Evolutionary conservation across 768 basidiomycete genomes (phyloP), one percentile per base, ranked within the genome.

Genomic region (Albatrellus ellisii): DNA sequence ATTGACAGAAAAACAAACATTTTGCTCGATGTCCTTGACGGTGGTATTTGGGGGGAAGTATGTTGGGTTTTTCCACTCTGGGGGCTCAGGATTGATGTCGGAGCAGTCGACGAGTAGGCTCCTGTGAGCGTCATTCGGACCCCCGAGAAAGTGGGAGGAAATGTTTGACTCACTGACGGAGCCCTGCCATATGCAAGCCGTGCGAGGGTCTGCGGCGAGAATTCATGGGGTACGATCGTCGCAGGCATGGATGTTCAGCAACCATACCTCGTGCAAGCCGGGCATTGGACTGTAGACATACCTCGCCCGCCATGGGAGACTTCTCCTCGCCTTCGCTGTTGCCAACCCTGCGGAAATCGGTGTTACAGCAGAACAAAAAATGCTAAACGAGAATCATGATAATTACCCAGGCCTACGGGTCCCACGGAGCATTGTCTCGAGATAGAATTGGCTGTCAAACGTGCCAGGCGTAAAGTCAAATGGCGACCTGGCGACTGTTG

Each of bases 101-200:
- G 62, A 64, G 51, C 68, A 70, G 53, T 69, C 68, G 26, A 63
- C 56, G 44, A 70, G 42, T 4, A 54, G 47, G 41, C 44, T 51
- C 10, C 43, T 42, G 46, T 36, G 18, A 10, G 21, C 20, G n/a
- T 36, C 9, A 14, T 8, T 2, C 11, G n/a, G 20, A 14, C 6
- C n/a, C n/a, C n/a, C n/a, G n/a, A 36, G 35, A 36, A 21, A 5
- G 25, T 2, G 20, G 25, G 25, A 2, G 35, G 4, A 21, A 17
- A 36, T 14, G 6, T 11, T n/a, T n/a, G n/a, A n/a, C n/a, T n/a
- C n/a, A 36, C 35, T 49, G 24, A 62, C 64, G 45, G 65, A 60
- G 2, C 58, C 56, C 53, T 72, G 70, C 69, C 70, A 72, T 32
- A 51, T 49, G 57, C 70, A 72, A 11, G 66, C 61, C 17, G 70